Percentiles rank a stretch among this genome's conserved stretches.
These are phyloP conservation scores for Diaporthe sp. DNA, from an alignment of 2,329 filamentous ascomycete genomes.

Conservation along the genomic window DNA sequence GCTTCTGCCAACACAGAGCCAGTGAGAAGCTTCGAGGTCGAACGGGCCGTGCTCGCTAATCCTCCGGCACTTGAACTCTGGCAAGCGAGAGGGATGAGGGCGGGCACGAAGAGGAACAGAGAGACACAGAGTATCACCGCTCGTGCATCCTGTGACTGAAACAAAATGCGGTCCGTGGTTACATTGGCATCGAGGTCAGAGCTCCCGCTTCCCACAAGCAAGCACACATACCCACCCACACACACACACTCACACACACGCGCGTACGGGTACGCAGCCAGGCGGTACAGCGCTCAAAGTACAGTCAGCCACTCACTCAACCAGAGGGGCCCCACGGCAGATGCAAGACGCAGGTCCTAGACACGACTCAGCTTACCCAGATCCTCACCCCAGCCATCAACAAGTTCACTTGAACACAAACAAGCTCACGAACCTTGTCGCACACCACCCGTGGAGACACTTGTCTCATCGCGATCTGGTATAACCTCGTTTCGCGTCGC, in stretches of 20 bases:
- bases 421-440: constrained; percentile 24
- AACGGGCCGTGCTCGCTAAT: not conserved
- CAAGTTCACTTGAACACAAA: too few species aligned
- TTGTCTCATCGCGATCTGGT: constrained; percentile 34
- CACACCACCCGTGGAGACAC: constrained; percentile 5
- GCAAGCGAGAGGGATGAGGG: not conserved
- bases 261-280: constrained; percentile 14
- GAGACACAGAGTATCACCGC: constrained; percentile 10
- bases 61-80: constrained; percentile 25
- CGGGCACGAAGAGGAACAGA: not conserved
- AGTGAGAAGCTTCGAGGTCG: constrained; percentile 26
- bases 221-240: not conserved
- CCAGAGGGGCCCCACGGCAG: constrained; percentile 1
- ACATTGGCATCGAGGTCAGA: constrained; percentile 26
- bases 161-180: constrained; percentile 27
- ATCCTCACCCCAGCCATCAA: constrained; percentile 9
- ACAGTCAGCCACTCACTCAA: not conserved
- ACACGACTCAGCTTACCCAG: constrained; percentile 28
- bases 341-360: constrained; percentile 21
- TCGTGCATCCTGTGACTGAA: constrained; percentile 28
- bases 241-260: not conserved
- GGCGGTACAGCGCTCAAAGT: not conserved
- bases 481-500: constrained; percentile 32
- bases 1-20: not conserved
- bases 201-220: constrained; percentile 10